phyloP scores from a whole-genome alignment of 192 early-diverging fungal species.

The Backusella luteola region DNA sequence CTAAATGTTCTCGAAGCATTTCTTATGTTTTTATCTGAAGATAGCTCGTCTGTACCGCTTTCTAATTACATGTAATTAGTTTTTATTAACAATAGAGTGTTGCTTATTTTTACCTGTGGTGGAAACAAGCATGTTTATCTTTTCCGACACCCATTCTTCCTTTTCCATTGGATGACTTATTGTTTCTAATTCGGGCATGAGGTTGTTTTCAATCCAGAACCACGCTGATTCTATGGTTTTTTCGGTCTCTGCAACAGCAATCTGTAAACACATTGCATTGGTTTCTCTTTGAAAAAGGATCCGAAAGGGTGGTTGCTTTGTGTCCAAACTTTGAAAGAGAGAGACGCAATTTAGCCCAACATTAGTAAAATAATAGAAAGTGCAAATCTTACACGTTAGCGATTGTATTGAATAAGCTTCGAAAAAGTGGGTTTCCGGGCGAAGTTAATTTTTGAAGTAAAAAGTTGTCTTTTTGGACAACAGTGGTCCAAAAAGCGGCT shows the following conservation, averaged over 20 bases:
- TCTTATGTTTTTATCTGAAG: constrained; percentile 83
- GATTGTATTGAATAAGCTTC: constrained; percentile 81
- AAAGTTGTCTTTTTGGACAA: constrained; percentile 61
- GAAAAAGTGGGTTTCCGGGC: constrained; percentile 56
- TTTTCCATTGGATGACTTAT: constrained; percentile 79
- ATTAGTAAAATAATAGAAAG: not conserved
- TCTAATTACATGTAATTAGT: not conserved
- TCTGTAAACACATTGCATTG: constrained; percentile 62
- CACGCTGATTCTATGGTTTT: constrained; percentile 88
- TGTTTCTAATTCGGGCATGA: constrained; percentile 64
- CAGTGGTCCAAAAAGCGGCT: constrained; percentile 69
- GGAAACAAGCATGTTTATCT: constrained; percentile 86
- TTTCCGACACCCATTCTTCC: constrained; percentile 85
- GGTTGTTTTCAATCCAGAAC: constrained; percentile 88
- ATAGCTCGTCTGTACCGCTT: constrained; percentile 72
- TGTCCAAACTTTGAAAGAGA: constrained; percentile 67
- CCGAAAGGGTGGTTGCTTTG: constrained; percentile 89
- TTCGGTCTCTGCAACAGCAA: constrained; percentile 81
- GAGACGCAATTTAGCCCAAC: not conserved
- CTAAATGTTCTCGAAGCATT: constrained; percentile 85
- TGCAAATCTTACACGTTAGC: constrained; percentile 79
- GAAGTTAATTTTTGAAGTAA: constrained; percentile 67
- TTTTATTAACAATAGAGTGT: not conserved
- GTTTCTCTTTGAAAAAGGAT: constrained; percentile 72
- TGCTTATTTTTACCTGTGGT: constrained; percentile 55